Conservation (phyloP, 129 eudicot genomes). For the Chrysanthemum lavandulifolium region DNA sequence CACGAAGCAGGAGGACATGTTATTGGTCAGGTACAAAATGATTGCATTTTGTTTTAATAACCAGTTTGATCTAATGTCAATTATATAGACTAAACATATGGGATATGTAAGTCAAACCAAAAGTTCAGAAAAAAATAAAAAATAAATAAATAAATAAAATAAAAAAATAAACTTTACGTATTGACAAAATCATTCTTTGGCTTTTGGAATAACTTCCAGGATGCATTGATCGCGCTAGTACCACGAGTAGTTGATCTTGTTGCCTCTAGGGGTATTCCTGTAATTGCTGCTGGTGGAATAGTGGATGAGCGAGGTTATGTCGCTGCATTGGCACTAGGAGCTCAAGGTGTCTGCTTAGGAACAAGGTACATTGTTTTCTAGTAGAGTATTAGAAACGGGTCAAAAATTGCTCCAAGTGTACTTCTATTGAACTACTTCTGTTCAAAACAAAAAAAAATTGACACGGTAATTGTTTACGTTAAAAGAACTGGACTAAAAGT, state of each 20-base stretch:
- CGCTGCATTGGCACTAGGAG: slow-evolving; percentile 95
- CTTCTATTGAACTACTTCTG: neutral
- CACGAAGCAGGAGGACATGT: slow-evolving; percentile 95
- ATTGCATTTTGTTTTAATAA: neutral
- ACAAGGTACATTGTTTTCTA: slow-evolving; percentile 56
- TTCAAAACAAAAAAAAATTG: neutral
- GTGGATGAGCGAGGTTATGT: slow-evolving; percentile 94
- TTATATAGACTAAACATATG: neutral
- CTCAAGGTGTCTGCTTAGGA: slow-evolving; percentile 84
- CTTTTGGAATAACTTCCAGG: slow-evolving; percentile 40
- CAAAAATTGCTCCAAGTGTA: neutral
- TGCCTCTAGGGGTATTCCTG: slow-evolving; percentile 52
- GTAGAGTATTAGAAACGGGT: neutral
- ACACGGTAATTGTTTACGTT: neutral
- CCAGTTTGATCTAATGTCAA: slow-evolving; percentile 2
- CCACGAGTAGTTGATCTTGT: slow-evolving; percentile 84
- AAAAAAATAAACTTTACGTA: too few species aligned
- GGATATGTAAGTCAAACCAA: neutral
- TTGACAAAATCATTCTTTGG: neutral
- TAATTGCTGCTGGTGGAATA: slow-evolving; percentile 97
- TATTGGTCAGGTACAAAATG: slow-evolving; percentile 65
- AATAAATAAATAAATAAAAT: too few species aligned
- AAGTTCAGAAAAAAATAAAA: neutral
- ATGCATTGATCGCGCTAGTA: slow-evolving; percentile 51
- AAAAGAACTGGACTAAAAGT: neutral